Base-by-base conservation (phyloP, 2,329 filamentous ascomycete genomes). In the Colletotrichum lini region DNA sequence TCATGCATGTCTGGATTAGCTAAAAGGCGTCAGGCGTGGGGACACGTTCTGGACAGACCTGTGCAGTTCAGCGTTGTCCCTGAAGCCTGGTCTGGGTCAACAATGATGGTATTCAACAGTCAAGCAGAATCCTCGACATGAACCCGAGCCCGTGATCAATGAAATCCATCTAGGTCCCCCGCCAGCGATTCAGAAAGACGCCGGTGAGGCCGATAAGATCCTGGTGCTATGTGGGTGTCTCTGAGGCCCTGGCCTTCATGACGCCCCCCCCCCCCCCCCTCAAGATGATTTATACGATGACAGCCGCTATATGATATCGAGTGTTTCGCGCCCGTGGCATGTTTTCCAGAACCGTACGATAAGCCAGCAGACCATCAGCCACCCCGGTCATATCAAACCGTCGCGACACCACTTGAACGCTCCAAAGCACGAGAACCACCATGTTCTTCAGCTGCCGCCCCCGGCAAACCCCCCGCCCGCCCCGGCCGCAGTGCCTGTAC, bases 371-470 rank as follows among this genome's bases (percentile, higher is more conserved):
- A n/a, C 30, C 15, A 12, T 8, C 56, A n/a, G 12, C 21, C 2
- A 1, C 2, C 4, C 12, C 15, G 4, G 0, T 13, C 4, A 3
- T 3, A 4, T 35, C 50, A 16, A 35, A 30, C 13, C 16, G 7
- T 26, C 21, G 23, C 13, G 2, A 16, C 5, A 4, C n/a, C 26
- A 9, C 2, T n/a, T 9, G 4, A 16, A 49, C 5, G 9, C 10
- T 18, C 12, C 23, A 30, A 13, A 47, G 23, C 30, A 4, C 30
- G 10, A 15, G 18, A 38, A 1, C 18, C n/a, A 45, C 35, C 21
- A 74, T 74, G 73, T 62, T 74, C 56, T 74, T 74, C 58, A 63
- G 64, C n/a, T 74, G 70, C 45, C 72, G 72, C 15, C 62, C 62
- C 6, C 59, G 53, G 2, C 70, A 35, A 5, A 26, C 56, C 4